A percentile compares a stretch with the other conserved stretches of the same genome.
Conservation (phyloP, 495 filamentous ascomycete species). For the Talaromyces liani region DNA sequence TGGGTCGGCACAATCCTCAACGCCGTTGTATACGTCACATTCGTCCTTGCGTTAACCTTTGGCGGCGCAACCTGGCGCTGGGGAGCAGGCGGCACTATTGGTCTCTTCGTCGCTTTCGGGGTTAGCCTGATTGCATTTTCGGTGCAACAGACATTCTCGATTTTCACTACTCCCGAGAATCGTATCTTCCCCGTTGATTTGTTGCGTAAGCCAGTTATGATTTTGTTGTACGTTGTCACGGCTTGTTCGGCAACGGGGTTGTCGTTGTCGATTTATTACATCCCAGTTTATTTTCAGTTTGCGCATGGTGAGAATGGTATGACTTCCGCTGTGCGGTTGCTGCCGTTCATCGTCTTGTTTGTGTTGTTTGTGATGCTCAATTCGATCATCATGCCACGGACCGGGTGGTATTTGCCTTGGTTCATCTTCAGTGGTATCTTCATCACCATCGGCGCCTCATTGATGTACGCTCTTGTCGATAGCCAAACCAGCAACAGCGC, state of each 20-base stretch:
- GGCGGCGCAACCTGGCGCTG: conserved; percentile 49
- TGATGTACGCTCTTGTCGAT: conserved; percentile 34
- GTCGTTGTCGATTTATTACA: conserved; percentile 38
- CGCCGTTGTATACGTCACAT: conserved; percentile 11
- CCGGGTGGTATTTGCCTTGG: conserved; percentile 47
- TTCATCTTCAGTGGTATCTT: conserved; percentile 40
- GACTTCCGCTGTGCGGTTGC: conserved; percentile 29
- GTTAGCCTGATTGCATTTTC: conserved; percentile 41
- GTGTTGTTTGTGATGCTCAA: conserved; percentile 29
- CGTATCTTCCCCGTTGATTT: conserved; percentile 51
- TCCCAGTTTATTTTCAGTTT: conserved; percentile 46
- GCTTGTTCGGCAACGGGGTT: conserved; percentile 17
- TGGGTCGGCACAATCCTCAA: conserved; percentile 17
- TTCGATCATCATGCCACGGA: conserved; percentile 10
- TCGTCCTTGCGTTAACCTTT: conserved; percentile 29
- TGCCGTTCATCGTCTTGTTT: conserved; percentile 20
- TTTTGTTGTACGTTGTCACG: background rate
- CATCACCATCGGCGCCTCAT: conserved; percentile 35
- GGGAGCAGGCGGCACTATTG: conserved; percentile 45
- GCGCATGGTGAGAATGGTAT: conserved; percentile 25
- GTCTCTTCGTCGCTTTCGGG: conserved; percentile 42
- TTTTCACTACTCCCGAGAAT: conserved; percentile 38
- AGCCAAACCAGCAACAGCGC: conserved; percentile 19
- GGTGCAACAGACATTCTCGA: conserved; percentile 42
- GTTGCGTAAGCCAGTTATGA: conserved; percentile 27